Evolutionary conservation across 768 basidiomycete species (phyloP).

Genomic region (Panus rudis): DNA sequence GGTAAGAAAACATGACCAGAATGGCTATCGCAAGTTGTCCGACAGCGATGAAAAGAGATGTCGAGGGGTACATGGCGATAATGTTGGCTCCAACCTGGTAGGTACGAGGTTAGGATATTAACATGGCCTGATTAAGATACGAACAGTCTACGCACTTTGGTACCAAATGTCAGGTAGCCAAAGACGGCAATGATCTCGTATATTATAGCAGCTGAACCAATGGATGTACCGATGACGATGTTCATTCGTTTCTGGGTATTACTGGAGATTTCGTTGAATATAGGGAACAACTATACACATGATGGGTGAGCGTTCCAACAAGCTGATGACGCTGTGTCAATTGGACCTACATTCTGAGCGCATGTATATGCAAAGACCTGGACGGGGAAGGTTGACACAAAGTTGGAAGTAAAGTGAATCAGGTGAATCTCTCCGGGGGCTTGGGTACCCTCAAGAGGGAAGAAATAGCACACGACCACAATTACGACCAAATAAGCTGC

Average conservation of each 20-base stretch:
- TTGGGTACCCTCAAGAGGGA: constrained; percentile 59
- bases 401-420: constrained; percentile 69
- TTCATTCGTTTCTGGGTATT: constrained; percentile 86
- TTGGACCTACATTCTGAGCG: constrained; percentile 71
- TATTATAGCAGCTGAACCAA: constrained; percentile 74
- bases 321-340: constrained; percentile 1
- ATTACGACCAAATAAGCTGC: constrained; percentile 73
- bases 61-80: constrained; percentile 90
- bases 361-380: constrained; percentile 93
- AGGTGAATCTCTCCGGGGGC: constrained; percentile 60
- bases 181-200: constrained; percentile 88
- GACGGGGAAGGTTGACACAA: constrained; percentile 84
- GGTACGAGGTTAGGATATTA: background rate
- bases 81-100: constrained; percentile 81
- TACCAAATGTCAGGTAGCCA: constrained; percentile 92
- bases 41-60: constrained; percentile 85
- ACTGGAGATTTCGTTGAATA: constrained; percentile 82
- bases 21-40: constrained; percentile 91
- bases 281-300: constrained; percentile 70
- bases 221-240: constrained; percentile 76
- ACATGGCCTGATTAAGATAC: background rate
- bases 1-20: constrained; percentile 89
- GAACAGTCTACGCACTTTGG: constrained; percentile 42
- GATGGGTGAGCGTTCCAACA: background rate
- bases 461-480: constrained; percentile 75